Evolutionary conservation across 192 early-diverging fungal species (phyloP).

Genomic region (Cladochytrium replicatum): DNA sequence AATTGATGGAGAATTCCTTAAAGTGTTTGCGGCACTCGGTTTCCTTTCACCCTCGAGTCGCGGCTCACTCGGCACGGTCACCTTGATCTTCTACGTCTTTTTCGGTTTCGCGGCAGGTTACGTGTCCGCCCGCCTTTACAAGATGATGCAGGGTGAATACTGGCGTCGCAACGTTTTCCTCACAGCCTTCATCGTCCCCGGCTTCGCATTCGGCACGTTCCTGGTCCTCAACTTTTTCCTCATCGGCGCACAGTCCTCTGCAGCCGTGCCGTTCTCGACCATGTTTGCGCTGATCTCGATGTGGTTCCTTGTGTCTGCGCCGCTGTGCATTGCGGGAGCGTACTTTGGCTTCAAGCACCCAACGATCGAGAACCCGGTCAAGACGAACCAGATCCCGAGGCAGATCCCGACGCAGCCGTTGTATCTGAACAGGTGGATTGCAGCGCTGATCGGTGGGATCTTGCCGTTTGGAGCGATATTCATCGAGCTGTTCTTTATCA

Average conservation of each 20-base stretch:
- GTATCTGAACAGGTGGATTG: slow-evolving; percentile 49
- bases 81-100: slow-evolving; percentile 83
- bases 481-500: slow-evolving; percentile 53
- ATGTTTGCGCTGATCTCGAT: slow-evolving; percentile 66
- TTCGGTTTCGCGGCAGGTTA: slow-evolving; percentile 80
- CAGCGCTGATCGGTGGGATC: slow-evolving; percentile 59
- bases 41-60: slow-evolving; percentile 81
- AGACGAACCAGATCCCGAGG: slow-evolving; percentile 86
- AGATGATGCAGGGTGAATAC: slow-evolving; percentile 83
- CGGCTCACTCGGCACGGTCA: slow-evolving; percentile 79
- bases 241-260: slow-evolving; percentile 72
- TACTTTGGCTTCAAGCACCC: slow-evolving; percentile 68
- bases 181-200: slow-evolving; percentile 74
- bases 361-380: slow-evolving; percentile 73
- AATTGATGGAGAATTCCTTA: background rate
- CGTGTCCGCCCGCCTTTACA: slow-evolving; percentile 79
- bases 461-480: slow-evolving; percentile 57
- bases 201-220: slow-evolving; percentile 52
- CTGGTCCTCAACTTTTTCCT: slow-evolving; percentile 75
- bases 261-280: slow-evolving; percentile 84
- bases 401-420: slow-evolving; percentile 69
- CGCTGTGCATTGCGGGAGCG: slow-evolving; percentile 71
- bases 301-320: slow-evolving; percentile 75
- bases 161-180: slow-evolving; percentile 75
- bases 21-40: slow-evolving; percentile 86